These are phyloP conservation scores for Prunus mume DNA, from an alignment of 306 rosid genomes.

Conservation along the genomic window DNA sequence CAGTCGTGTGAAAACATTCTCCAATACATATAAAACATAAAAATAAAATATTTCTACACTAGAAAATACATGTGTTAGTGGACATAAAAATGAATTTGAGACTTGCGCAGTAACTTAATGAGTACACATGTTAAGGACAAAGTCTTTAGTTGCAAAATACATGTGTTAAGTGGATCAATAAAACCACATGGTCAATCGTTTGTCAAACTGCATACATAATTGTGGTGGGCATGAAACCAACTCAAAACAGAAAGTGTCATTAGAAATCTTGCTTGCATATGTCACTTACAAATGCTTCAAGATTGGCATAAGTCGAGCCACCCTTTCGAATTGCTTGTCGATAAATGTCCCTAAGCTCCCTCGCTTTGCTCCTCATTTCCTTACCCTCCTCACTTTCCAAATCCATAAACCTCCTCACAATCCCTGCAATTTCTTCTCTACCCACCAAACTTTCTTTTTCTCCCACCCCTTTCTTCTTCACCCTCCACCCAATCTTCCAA, in stretches of 20 bases:
- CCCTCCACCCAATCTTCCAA: conserved; percentile 43
- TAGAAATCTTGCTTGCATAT: background rate
- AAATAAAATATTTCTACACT: no score
- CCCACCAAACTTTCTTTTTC: conserved; percentile 10
- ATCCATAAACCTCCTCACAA: conserved; percentile 34
- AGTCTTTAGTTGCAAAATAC: no score
- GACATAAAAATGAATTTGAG: no score
- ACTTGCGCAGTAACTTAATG: no score
- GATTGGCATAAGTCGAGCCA: conserved; percentile 35
- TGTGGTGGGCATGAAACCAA: background rate
- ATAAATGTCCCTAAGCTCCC: conserved; percentile 17
- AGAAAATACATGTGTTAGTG: no score
- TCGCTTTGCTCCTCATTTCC: conserved; percentile 20
- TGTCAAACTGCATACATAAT: background rate
- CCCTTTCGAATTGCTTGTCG: conserved; percentile 28
- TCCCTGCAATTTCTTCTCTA: conserved; percentile 28
- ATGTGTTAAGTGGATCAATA: no score
- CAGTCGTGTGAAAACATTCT: no score
- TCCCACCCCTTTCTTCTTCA: conserved; percentile 3
- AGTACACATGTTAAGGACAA: no score
- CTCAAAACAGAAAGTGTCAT: background rate
- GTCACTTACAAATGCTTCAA: conserved; percentile 21
- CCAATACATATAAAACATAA: no score
- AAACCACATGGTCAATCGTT: no score
- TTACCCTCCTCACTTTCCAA: conserved; percentile 7